Conservation (phyloP, 306 rosid species). For the Delonix regia region DNA sequence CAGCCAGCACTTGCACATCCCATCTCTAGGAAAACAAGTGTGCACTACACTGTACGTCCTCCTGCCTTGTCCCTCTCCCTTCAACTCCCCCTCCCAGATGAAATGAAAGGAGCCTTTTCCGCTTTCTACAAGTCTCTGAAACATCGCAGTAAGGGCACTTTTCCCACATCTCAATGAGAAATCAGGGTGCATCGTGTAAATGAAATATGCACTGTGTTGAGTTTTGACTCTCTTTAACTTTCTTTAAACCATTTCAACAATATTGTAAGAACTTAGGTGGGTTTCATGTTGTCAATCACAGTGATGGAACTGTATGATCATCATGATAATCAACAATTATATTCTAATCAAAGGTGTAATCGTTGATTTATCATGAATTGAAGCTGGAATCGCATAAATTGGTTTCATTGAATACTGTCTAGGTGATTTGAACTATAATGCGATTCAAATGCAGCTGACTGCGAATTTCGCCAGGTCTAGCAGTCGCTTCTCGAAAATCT, state of each 20-base stretch:
- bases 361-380: not conserved
- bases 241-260: conserved; percentile 21
- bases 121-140: conserved; percentile 65
- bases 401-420: not conserved
- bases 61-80: conserved; percentile 64
- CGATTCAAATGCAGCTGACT: not conserved
- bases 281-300: not conserved
- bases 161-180: conserved; percentile 45
- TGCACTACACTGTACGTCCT: conserved; percentile 35
- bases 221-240: conserved; percentile 3
- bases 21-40: conserved; percentile 47
- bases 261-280: conserved; percentile 27
- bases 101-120: conserved; percentile 74
- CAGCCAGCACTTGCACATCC: conserved; percentile 89
- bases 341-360: not conserved
- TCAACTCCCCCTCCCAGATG: conserved; percentile 77
- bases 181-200: conserved; percentile 40
- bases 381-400: not conserved
- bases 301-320: not conserved
- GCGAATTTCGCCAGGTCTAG: not conserved
- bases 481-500: not conserved
- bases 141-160: conserved; percentile 51
- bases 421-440: not conserved
- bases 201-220: conserved; percentile 8
- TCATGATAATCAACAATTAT: not conserved